phyloP scores from a whole-genome alignment of 352 stramenopile species.

The Phytopythium boreale region DNA sequence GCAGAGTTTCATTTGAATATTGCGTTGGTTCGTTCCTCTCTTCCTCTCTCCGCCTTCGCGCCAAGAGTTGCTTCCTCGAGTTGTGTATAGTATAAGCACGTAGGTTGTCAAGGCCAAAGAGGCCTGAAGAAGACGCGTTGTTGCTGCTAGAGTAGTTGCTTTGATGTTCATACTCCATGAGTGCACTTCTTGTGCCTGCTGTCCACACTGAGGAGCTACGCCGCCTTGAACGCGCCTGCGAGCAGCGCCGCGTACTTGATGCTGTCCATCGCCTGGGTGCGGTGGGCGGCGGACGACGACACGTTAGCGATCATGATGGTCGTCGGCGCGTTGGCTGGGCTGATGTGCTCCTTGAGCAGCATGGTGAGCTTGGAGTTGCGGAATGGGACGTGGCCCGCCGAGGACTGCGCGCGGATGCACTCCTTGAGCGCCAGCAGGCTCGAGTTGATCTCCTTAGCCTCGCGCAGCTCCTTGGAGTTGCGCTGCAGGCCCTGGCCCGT shows the following conservation, averaged over 20 bases:
- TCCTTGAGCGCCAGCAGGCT: slow-evolving; percentile 53
- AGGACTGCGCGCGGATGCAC: slow-evolving; percentile 32
- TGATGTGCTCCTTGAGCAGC: slow-evolving; percentile 35
- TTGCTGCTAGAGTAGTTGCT: no score
- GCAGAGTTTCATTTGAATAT: no score
- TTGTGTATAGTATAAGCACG: neutral
- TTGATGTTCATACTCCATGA: no score
- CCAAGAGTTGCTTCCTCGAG: no score
- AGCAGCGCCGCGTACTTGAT: slow-evolving; percentile 45
- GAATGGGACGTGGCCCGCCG: slow-evolving; percentile 23
- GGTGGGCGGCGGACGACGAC: slow-evolving; percentile 21
- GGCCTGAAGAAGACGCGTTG: no score
- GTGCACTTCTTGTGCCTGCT: no score
- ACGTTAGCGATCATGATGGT: slow-evolving; percentile 53
- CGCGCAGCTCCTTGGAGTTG: slow-evolving; percentile 17
- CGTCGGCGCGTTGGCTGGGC: slow-evolving; percentile 11
- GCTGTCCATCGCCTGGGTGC: slow-evolving; percentile 28
- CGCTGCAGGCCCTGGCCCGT: slow-evolving; percentile 34
- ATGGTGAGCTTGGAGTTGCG: slow-evolving; percentile 50
- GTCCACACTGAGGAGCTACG: no score
- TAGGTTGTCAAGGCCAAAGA: no score
- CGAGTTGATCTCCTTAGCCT: slow-evolving; percentile 38
- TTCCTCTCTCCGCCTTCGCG: no score
- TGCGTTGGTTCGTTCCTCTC: no score
- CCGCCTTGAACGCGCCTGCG: slow-evolving; percentile 30